Percentiles rank a stretch among this genome's conserved stretches.
These are phyloP conservation scores for Polysphondylium violaceum DNA, from an alignment of 78 protist species.

Conservation along the genomic window DNA sequence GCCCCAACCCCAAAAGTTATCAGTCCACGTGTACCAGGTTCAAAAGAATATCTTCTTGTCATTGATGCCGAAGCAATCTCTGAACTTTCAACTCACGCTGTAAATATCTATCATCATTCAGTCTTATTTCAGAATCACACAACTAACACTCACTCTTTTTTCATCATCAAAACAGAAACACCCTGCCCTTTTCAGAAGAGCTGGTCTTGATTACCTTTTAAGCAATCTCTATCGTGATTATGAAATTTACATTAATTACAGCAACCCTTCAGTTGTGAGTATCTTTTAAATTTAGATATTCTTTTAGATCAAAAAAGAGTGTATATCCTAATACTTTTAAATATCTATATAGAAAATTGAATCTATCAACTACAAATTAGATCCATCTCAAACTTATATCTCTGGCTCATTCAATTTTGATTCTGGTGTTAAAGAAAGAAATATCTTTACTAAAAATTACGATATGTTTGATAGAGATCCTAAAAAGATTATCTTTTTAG, in stretches of 20 bases:
- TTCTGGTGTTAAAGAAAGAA: conserved; percentile 41
- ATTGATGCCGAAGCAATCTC: conserved; percentile 49
- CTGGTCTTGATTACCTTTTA: conserved; percentile 67
- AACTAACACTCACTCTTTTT: background rate
- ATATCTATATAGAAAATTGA: conserved; percentile 9
- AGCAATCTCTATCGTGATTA: conserved; percentile 19
- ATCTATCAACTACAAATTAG: conserved; percentile 27
- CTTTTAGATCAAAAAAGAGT: background rate
- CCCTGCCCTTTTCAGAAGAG: conserved; percentile 62
- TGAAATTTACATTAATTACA: conserved; percentile 40
- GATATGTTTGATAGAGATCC: conserved; percentile 56
- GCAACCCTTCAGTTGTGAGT: background rate
- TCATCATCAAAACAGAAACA: too few species aligned
- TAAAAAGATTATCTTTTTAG: conserved; percentile 50
- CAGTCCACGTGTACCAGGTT: conserved; percentile 11
- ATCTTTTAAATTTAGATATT: background rate
- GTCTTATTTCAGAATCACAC: background rate
- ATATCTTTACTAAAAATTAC: conserved; percentile 14
- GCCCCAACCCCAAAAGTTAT: conserved; percentile 18
- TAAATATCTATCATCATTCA: background rate
- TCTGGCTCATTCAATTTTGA: conserved; percentile 18
- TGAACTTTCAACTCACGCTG: conserved; percentile 35
- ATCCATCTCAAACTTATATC: conserved; percentile 19
- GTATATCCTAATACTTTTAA: background rate
- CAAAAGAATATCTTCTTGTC: conserved; percentile 46